Base-by-base conservation (phyloP, 768 basidiomycete genomes). In the Termitomyces sp. region DNA sequence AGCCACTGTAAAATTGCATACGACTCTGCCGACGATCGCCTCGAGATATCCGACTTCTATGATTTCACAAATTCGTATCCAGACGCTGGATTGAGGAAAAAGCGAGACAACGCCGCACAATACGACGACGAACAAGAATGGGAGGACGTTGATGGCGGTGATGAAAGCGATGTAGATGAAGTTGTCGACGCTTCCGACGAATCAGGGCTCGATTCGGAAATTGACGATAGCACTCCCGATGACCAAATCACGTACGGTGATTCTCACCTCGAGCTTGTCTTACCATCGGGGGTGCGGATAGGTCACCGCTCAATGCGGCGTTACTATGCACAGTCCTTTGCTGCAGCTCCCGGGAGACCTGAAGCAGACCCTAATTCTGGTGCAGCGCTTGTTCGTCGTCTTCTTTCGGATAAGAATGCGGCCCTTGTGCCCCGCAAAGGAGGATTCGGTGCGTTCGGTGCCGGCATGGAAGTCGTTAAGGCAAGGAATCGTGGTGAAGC, bases 401-500 rank as follows among this genome's bases (percentile, higher is more conserved):
- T 92, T 28, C 74, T 96, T 10, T 81, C 83, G 1, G 92, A 95
- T 67, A 93, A 89, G 65, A 87, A 92, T 63, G 83, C 86, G 0
- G 89, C 87, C 0, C 77, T 98, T 41, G 85, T 99, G 2, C 92
- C 96, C 0, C 74, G 83, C 12, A 87, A 78, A 62, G 94, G 91
- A 37, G 94, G 90, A 1, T 92, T 84, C 58, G 94, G 95, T 24
- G 92, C 91, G 2, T 94, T 78, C 64, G 95, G 95, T 2, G 72
- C 72, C 10, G 93, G 92, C 1, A 85, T 81, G 8, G 82, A 92
- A 32, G 88, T 94, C 10, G 81, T 98, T 58, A 91, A 87, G 68
- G 96, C 93, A 21, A 79, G 93, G 50, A 98, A 98, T 73, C 80
- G 79, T n/a, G 97, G 97, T 2, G 96, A 98, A 73, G 97, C 97